Percentiles rank a stretch among this genome's conserved stretches.
These are phyloP conservation scores for Pseudonectria foliicola DNA, from an alignment of 2,329 filamentous ascomycete species.

Conservation along the genomic window DNA sequence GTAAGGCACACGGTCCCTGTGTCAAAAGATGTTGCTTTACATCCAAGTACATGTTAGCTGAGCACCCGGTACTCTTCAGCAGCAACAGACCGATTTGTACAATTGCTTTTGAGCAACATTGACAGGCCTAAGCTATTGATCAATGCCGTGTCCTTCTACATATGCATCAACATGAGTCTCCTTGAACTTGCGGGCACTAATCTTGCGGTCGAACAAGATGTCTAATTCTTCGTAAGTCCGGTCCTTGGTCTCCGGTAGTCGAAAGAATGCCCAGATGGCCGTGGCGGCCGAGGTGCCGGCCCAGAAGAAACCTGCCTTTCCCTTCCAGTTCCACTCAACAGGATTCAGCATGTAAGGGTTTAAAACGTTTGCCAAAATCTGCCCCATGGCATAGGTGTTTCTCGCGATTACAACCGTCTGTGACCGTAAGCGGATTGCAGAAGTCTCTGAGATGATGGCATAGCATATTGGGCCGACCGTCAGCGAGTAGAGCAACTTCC, in stretches of 20 bases:
- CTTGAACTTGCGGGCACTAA: conserved; percentile 29
- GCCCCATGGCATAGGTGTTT: conserved; percentile 20
- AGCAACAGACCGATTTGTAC: no score
- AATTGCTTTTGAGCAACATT: no score
- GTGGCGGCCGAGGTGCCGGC: conserved; percentile 21
- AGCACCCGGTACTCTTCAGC: no score
- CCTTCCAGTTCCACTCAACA: conserved; percentile 27
- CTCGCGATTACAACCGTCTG: conserved; percentile 36
- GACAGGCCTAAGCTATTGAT: no score
- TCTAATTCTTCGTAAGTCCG: conserved; percentile 29
- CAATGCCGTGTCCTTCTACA: not conserved
- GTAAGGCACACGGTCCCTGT: no score
- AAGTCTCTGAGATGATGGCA: conserved; percentile 35
- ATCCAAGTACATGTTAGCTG: no score
- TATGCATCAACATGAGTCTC: conserved; percentile 1
- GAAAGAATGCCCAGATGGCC: conserved; percentile 27
- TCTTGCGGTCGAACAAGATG: conserved; percentile 25
- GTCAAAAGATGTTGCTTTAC: no score
- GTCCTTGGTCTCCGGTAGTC: conserved; percentile 27
- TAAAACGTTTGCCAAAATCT: conserved; percentile 23
- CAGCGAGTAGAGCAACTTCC: conserved; percentile 36
- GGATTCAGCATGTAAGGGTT: conserved; percentile 29
- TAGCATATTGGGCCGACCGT: conserved; percentile 37
- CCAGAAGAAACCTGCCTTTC: conserved; percentile 28
- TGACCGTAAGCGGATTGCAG: conserved; percentile 33